Percentiles rank a stretch among this genome's conserved stretches.
phyloP scores from a whole-genome alignment of 1,139 yeast genomes.

The Geotrichum carabidarum region DNA sequence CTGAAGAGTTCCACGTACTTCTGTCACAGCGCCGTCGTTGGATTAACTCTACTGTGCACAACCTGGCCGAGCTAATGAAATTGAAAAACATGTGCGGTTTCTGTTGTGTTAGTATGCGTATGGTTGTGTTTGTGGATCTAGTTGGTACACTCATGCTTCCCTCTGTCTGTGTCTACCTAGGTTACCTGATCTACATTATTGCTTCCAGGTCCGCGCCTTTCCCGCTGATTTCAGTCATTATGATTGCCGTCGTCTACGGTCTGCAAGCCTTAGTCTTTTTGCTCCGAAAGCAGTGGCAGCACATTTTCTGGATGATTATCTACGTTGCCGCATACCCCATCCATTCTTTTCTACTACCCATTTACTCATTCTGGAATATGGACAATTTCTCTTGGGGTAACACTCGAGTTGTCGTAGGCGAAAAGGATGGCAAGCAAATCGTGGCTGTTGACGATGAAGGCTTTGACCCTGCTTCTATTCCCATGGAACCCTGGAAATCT shows the following conservation, averaged over 20 bases:
- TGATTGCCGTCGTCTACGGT: slow-evolving; percentile 42
- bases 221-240: slow-evolving; percentile 40
- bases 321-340: slow-evolving; percentile 41
- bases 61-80: slow-evolving; percentile 40
- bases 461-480: slow-evolving; percentile 26
- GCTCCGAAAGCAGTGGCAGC: slow-evolving; percentile 42
- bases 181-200: slow-evolving; percentile 38
- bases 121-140: slow-evolving; percentile 40
- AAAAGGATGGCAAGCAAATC: slow-evolving; percentile 39
- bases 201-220: slow-evolving; percentile 32
- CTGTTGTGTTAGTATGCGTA: slow-evolving; percentile 44
- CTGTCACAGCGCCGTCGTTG: slow-evolving; percentile 44
- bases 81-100: slow-evolving; percentile 43
- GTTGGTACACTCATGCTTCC: slow-evolving; percentile 42
- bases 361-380: slow-evolving; percentile 44
- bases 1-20: slow-evolving; percentile 42
- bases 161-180: slow-evolving; percentile 41
- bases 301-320: slow-evolving; percentile 45
- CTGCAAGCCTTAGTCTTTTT: slow-evolving; percentile 40
- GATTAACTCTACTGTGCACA: slow-evolving; percentile 45
- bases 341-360: slow-evolving; percentile 39
- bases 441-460: slow-evolving; percentile 38
- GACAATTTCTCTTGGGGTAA: slow-evolving; percentile 46
- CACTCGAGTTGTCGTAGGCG: slow-evolving; percentile 43
- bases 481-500: slow-evolving; percentile 37